Evolutionary conservation across 176 grass and related monocot species (phyloP), one percentile per base, ranked within the genome.

Genomic region (Zea luxurians): DNA sequence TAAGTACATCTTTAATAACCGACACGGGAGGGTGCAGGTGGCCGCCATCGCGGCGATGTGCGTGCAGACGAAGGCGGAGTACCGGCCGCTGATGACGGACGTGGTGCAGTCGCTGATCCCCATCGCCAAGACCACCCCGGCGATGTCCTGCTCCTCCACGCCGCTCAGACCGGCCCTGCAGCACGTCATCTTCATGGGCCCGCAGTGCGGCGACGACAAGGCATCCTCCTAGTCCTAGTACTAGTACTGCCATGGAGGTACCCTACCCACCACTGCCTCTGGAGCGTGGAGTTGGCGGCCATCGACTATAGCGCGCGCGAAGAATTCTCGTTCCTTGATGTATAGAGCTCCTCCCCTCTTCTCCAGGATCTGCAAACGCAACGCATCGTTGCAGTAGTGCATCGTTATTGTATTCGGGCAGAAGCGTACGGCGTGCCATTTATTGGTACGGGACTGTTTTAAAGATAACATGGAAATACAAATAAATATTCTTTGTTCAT

Each of bases 81-180:
- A 99, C 85, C 83, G 96, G 81, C 96, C 92, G 42, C 82, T 99
- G n/a, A 99, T 99, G 96, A 95, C 92, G 43, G 96, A 99, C 44
- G 86, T 99, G 54, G 92, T 95, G 84, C 96, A 99, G 75, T 99
- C 96, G 50, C 86, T 99, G 68, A 91, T 99, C 78, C 96, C 96
- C 58, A 88, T 99, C 72, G 90, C 92, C 10, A 94, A 84, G 70
- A 82, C 71, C 36, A 90, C 78, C 68, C 75, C 78, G 7, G 37
- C 16, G 16, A 59, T 83, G 13, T 86, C 86, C 7, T 84, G 80
- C 86, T 68, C 88, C 48, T 85, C 88, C 36, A 94, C 88, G 53
- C 86, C 92, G 42, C 42, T 82, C 48, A 86, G 80, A 50, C 64
- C 68, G 46, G 12, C 73, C 15, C 37, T 70, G 38, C 83, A 88